These are phyloP conservation scores for Podospora appendiculata DNA, from an alignment of 495 filamentous ascomycete genomes.

Conservation along the genomic window DNA sequence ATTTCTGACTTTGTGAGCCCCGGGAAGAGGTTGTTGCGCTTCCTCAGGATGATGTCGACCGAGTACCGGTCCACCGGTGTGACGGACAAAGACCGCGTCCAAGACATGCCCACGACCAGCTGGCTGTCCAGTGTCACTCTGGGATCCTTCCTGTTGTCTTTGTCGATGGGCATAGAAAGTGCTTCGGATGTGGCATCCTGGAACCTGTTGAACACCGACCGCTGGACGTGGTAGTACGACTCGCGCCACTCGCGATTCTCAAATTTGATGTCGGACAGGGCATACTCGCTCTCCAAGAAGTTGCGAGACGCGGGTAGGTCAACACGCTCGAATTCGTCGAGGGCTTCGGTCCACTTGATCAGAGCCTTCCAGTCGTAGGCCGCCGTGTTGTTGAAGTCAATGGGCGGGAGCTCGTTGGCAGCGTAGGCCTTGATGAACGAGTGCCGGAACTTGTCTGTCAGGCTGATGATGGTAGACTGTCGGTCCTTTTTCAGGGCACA, in stretches of 20 bases:
- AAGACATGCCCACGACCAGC: slow-evolving; percentile 21
- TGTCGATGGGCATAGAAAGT: slow-evolving; percentile 15
- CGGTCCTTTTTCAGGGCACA: slow-evolving; percentile 48
- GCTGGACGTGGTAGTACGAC: slow-evolving; percentile 30
- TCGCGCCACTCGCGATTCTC: slow-evolving; percentile 41
- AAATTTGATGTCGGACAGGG: slow-evolving; percentile 19
- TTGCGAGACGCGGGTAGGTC: slow-evolving; percentile 30
- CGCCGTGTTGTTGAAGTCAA: slow-evolving; percentile 65
- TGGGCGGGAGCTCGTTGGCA: slow-evolving; percentile 52
- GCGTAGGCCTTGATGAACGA: slow-evolving; percentile 71
- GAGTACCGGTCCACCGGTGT: slow-evolving; percentile 27
- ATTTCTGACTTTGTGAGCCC: slow-evolving; percentile 25
- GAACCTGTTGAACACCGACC: slow-evolving; percentile 38
- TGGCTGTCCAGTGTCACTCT: slow-evolving; percentile 1
- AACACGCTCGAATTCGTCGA: slow-evolving; percentile 27
- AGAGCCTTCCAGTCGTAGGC: slow-evolving; percentile 70
- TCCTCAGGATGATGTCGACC: slow-evolving; percentile 25
- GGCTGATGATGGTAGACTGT: slow-evolving; percentile 52
- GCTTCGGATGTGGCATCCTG: slow-evolving; percentile 32
- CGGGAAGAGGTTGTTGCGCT: slow-evolving; percentile 26
- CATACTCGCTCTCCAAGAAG: slow-evolving; percentile 22
- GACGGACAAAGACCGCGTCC: slow-evolving; percentile 25
- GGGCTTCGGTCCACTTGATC: slow-evolving; percentile 57
- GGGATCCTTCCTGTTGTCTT: not conserved
- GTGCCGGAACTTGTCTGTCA: slow-evolving; percentile 71